Conservation (phyloP, 2,329 filamentous ascomycete species). For the Camptophora hylomeconis region DNA sequence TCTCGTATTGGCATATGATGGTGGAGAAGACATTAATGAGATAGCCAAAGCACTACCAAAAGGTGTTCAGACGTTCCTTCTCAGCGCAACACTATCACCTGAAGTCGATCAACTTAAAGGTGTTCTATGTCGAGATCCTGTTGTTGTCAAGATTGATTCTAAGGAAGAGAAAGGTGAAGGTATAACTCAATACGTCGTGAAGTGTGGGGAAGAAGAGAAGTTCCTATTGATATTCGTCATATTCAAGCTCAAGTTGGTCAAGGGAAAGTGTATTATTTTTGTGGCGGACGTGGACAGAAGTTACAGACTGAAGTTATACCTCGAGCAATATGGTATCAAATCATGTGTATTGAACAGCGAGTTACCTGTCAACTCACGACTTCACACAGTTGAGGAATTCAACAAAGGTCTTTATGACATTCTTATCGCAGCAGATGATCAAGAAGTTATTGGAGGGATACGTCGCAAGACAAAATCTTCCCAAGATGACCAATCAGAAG, state of each 20-base stretch:
- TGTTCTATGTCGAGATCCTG: constrained; percentile 72
- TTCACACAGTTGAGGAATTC: constrained; percentile 94
- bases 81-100: constrained; percentile 81
- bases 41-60: constrained; percentile 67
- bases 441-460: constrained; percentile 57
- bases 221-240: constrained; percentile 87
- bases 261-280: constrained; percentile 78
- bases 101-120: constrained; percentile 78
- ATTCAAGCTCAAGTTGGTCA: constrained; percentile 87
- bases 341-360: constrained; percentile 92
- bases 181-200: constrained; percentile 76
- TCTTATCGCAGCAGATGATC: constrained; percentile 89
- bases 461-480: constrained; percentile 18
- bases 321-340: constrained; percentile 93
- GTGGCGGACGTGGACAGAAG: constrained; percentile 79
- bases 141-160: constrained; percentile 69
- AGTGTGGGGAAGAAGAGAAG: constrained; percentile 92
- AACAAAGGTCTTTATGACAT: constrained; percentile 96
- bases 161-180: constrained; percentile 63
- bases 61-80: constrained; percentile 78
- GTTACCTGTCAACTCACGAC: constrained; percentile 77
- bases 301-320: constrained; percentile 84
- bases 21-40: constrained; percentile 75
- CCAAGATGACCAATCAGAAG: constrained; percentile 18
- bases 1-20: constrained; percentile 83